These are phyloP conservation scores for Kernera saxatilis DNA, from an alignment of 345 rosid species.

Conservation along the genomic window DNA sequence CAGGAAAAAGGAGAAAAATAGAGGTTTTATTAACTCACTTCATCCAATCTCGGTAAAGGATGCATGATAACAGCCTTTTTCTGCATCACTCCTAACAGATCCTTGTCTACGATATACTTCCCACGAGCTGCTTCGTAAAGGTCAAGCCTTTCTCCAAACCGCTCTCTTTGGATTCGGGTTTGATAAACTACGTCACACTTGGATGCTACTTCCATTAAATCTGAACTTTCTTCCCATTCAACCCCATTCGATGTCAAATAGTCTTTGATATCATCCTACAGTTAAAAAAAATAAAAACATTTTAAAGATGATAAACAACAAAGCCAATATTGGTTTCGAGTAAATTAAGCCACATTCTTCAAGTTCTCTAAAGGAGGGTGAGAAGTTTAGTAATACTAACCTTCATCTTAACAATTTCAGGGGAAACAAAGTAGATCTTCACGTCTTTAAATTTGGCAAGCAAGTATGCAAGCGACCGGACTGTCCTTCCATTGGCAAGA, in stretches of 20 bases:
- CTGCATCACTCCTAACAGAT: constrained; percentile 68
- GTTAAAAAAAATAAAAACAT: neutral
- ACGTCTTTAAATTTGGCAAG: constrained; percentile 81
- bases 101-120: constrained; percentile 68
- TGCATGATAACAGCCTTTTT: constrained; percentile 86
- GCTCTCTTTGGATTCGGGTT: constrained; percentile 87
- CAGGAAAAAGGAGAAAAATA: neutral
- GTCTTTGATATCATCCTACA: constrained; percentile 88
- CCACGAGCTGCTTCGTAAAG: constrained; percentile 94
- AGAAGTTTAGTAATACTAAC: constrained; percentile 27
- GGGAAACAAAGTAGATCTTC: constrained; percentile 85
- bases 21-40: constrained; percentile 36
- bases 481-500: constrained; percentile 96
- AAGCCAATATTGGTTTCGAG: neutral
- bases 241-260: constrained; percentile 67
- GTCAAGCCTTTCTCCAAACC: constrained; percentile 81
- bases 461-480: constrained; percentile 86
- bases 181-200: constrained; percentile 85
- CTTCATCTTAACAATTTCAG: constrained; percentile 94
- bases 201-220: constrained; percentile 79
- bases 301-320: neutral
- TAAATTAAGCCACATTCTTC: neutral
- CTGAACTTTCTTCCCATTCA: constrained; percentile 83
- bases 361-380: neutral
- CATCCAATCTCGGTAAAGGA: constrained; percentile 94